Conservation (phyloP, 2,329 filamentous ascomycete species). For the Hirsutella thompsonii region DNA sequence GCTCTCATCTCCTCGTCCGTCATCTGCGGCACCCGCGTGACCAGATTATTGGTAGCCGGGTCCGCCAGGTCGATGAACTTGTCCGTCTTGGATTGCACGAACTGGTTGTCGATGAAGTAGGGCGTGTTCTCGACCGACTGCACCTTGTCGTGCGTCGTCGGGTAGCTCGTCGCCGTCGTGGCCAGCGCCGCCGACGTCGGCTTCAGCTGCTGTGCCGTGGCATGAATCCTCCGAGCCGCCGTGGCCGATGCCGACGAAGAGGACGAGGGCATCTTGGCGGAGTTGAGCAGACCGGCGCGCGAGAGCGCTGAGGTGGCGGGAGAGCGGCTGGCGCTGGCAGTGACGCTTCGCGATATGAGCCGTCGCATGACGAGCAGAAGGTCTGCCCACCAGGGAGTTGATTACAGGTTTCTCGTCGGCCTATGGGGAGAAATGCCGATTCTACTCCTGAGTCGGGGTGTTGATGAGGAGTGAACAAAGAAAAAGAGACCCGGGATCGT, state of each 20-base stretch:
- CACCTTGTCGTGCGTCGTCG: conserved; percentile 60
- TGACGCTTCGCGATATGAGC: conserved; percentile 26
- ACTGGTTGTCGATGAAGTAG: conserved; percentile 74
- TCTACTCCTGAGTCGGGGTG: too few species aligned
- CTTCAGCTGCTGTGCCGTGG: conserved; percentile 41
- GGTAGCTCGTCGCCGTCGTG: conserved; percentile 48
- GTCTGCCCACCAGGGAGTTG: too few species aligned
- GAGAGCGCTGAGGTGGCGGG: conserved; percentile 7
- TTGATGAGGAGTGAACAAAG: too few species aligned
- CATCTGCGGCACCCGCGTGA: conserved; percentile 72
- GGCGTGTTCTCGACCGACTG: conserved; percentile 55
- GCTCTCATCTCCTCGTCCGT: conserved; percentile 66
- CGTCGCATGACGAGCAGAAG: conserved; percentile 28
- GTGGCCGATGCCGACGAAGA: conserved; percentile 18
- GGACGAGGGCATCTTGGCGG: conserved; percentile 21
- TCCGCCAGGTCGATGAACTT: conserved; percentile 72
- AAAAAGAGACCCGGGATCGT: too few species aligned
- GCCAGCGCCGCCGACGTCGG: conserved; percentile 34
- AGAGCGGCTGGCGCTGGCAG: conserved; percentile 21
- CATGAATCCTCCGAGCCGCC: conserved; percentile 41
- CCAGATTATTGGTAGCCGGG: conserved; percentile 74
- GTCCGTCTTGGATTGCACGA: conserved; percentile 52
- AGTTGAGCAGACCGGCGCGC: not conserved
- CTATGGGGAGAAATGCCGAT: too few species aligned
- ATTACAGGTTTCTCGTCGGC: too few species aligned